Percentiles rank a stretch among this genome's conserved stretches.
phyloP scores from a whole-genome alignment of 1,284 basidiomycete species.

The Sanghuangporus sanghuang region DNA sequence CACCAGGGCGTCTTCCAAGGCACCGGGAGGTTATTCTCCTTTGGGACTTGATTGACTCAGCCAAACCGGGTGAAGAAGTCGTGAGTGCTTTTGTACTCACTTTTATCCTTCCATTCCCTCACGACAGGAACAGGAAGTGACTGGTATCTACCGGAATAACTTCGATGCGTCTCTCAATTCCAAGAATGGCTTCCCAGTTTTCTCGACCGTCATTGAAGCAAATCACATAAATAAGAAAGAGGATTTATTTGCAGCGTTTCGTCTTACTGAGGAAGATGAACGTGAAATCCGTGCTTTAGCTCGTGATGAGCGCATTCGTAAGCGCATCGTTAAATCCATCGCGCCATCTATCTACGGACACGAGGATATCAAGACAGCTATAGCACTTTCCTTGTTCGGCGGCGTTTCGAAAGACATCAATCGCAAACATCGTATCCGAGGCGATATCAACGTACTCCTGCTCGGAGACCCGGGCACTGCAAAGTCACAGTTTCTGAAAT shows the following conservation, averaged over 20 bases:
- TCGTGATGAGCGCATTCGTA: slow-evolving; percentile 90
- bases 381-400: slow-evolving; percentile 92
- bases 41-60: slow-evolving; percentile 97
- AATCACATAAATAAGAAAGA: slow-evolving; percentile 99
- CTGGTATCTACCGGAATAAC: slow-evolving; percentile 97
- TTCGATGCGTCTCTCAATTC: slow-evolving; percentile 97
- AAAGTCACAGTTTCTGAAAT: slow-evolving; percentile 99
- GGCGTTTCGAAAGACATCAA: slow-evolving; percentile 95
- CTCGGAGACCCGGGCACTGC: slow-evolving; percentile 98
- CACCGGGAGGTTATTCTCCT: slow-evolving; percentile 96
- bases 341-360: slow-evolving; percentile 99
- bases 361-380: slow-evolving; percentile 97
- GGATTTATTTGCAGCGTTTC: slow-evolving; percentile 91
- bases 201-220: slow-evolving; percentile 96
- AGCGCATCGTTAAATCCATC: slow-evolving; percentile 97
- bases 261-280: slow-evolving; percentile 95
- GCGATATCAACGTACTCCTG: slow-evolving; percentile 95
- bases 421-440: slow-evolving; percentile 92
- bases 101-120: slow-evolving; percentile 18
- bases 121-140: slow-evolving; percentile 67
- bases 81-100: slow-evolving; percentile 42
- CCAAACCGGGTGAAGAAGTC: slow-evolving; percentile 97
- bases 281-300: slow-evolving; percentile 83
- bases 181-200: slow-evolving; percentile 99
- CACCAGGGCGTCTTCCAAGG: slow-evolving; percentile 91